These are phyloP conservation scores for Cryptosporidium xiaoi DNA, from an alignment of 169 alveolate species.

Conservation along the genomic window DNA sequence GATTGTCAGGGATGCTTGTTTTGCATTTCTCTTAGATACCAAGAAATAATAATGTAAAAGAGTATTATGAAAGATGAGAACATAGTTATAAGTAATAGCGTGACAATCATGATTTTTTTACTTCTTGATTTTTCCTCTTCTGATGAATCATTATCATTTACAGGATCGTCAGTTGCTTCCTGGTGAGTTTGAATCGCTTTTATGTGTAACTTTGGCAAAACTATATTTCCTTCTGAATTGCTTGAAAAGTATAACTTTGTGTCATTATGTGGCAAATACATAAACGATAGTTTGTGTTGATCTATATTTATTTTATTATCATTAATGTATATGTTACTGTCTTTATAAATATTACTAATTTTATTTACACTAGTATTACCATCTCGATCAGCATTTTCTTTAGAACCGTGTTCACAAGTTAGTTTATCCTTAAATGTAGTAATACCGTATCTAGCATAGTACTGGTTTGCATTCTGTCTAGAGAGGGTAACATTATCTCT, in stretches of 20 bases:
- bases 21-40: conserved; percentile 48
- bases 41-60: conserved; percentile 37
- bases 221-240: background rate
- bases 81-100: conserved; percentile 18
- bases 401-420: conserved; percentile 3
- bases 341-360: too few species aligned
- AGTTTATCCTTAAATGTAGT: conserved; percentile 51
- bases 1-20: conserved; percentile 21
- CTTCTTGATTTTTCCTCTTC: conserved; percentile 22
- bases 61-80: conserved; percentile 14
- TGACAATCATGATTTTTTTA: conserved; percentile 17
- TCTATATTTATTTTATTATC: conserved; percentile 33
- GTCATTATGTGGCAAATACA: conserved; percentile 56
- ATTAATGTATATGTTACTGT: background rate
- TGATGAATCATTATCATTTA: conserved; percentile 9
- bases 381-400: background rate
- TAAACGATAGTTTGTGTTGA: conserved; percentile 27
- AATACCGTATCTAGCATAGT: conserved; percentile 63
- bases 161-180: conserved; percentile 44
- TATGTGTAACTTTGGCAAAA: conserved; percentile 56
- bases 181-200: conserved; percentile 70
- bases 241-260: conserved; percentile 19
- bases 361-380: background rate
- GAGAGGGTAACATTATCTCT: conserved; percentile 38
- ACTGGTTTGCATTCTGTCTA: conserved; percentile 43